Conservation (phyloP, 1,284 basidiomycete genomes). For the Pseudozyma hubeiensis region DNA sequence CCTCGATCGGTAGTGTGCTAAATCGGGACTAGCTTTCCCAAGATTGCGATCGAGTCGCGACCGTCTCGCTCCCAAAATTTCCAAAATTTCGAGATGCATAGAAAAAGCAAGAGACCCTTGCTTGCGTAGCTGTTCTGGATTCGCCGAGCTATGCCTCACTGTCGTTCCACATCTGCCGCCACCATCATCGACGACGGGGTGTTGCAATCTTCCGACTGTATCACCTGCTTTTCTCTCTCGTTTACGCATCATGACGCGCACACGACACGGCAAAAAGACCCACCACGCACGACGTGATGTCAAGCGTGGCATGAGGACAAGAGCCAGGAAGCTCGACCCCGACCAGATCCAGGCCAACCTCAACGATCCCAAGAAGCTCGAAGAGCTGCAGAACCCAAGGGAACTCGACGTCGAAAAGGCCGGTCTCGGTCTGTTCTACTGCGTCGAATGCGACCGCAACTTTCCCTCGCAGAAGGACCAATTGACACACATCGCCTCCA, state of each 20-base stretch:
- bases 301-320: constrained; percentile 64
- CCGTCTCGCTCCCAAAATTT: neutral
- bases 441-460: constrained; percentile 67
- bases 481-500: constrained; percentile 60
- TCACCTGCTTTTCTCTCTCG: neutral
- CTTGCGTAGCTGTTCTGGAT: neutral
- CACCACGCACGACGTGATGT: constrained; percentile 67
- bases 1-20: too few species aligned
- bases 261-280: constrained; percentile 64
- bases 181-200: constrained; percentile 2
- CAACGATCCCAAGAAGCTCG: constrained; percentile 53
- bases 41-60: neutral
- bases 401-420: constrained; percentile 65
- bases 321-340: constrained; percentile 65
- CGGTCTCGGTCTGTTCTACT: constrained; percentile 68
- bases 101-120: constrained; percentile 4
- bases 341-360: constrained; percentile 67
- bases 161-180: neutral
- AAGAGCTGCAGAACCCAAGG: constrained; percentile 57
- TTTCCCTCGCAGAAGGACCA: constrained; percentile 63
- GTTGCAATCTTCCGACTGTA: neutral
- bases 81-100: constrained; percentile 5
- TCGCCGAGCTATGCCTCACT: too few species aligned
- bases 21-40: neutral
- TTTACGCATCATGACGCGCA: constrained; percentile 54